Conservation (phyloP, 345 rosid species). For the Citrus sp. region DNA sequence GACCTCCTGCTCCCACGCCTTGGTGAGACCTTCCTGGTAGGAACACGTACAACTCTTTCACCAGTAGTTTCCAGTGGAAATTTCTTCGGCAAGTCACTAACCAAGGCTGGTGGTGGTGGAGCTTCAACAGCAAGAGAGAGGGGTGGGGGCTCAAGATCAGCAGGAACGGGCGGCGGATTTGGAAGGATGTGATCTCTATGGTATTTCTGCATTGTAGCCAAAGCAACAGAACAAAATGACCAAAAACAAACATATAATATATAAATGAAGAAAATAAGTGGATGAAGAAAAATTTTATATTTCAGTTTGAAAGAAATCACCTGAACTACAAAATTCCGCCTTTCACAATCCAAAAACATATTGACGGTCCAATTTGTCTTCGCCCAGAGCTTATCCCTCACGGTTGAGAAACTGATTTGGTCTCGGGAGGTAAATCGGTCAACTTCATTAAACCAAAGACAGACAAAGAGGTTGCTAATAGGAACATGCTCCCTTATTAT, state of each 20-base stretch:
- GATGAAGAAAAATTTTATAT: not conserved
- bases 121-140: slow-evolving; percentile 34
- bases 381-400: slow-evolving; percentile 78
- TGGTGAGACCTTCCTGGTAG: slow-evolving; percentile 30
- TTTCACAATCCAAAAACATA: slow-evolving; percentile 95
- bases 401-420: slow-evolving; percentile 92
- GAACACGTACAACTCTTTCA: slow-evolving; percentile 24
- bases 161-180: not conserved
- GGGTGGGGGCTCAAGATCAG: slow-evolving; percentile 18
- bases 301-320: slow-evolving; percentile 33
- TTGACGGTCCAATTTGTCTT: slow-evolving; percentile 80
- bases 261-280: not conserved
- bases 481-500: slow-evolving; percentile 94
- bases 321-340: slow-evolving; percentile 98
- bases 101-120: slow-evolving; percentile 37
- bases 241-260: not conserved
- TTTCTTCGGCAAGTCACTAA: slow-evolving; percentile 33
- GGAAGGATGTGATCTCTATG: slow-evolving; percentile 52
- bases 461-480: slow-evolving; percentile 81
- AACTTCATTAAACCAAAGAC: slow-evolving; percentile 99
- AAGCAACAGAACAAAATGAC: not conserved
- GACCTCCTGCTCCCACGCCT: slow-evolving; percentile 66
- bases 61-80: slow-evolving; percentile 28
- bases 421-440: slow-evolving; percentile 96
- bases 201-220: slow-evolving; percentile 56